Evolutionary conservation across 495 filamentous ascomycete species (phyloP).

Genomic region (Friedmanniomyces endolithicus): DNA sequence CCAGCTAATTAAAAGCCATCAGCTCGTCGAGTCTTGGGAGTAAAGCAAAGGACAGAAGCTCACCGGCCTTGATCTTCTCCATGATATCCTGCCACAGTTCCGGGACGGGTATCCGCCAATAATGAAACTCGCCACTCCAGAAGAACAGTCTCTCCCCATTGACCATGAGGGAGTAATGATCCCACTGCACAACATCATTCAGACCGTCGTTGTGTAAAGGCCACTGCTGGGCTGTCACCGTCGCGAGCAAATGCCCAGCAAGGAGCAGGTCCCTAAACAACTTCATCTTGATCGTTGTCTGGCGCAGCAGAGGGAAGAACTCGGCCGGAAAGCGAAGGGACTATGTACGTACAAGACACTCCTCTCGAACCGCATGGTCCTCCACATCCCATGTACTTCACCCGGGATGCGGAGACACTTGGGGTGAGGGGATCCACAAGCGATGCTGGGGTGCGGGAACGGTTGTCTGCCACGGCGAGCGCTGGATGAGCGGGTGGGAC

Average conservation of each 20-base stretch:
- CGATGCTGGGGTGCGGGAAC: no score
- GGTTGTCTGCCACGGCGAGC: no score
- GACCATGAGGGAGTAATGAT: constrained; percentile 14
- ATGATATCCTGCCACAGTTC: constrained; percentile 19
- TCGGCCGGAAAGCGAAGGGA: no score
- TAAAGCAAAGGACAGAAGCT: background rate
- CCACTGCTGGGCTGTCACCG: constrained; percentile 11
- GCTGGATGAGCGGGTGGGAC: no score
- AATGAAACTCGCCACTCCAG: constrained; percentile 20
- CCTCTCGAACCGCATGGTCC: no score
- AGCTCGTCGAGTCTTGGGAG: background rate
- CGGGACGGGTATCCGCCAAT: constrained; percentile 20
- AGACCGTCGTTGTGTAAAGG: constrained; percentile 12
- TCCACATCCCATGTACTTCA: no score
- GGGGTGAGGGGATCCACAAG: no score
- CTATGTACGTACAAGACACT: no score
- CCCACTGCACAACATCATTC: constrained; percentile 14
- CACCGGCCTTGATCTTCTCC: constrained; percentile 19
- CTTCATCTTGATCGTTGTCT: background rate
- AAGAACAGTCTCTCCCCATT: constrained; percentile 16
- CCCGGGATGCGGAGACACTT: no score
- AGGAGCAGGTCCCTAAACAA: background rate
- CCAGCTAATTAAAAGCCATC: constrained; percentile 1
- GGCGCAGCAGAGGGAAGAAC: no score
- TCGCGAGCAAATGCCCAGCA: background rate